A percentile compares a stretch with the other conserved stretches of the same genome.
These are phyloP conservation scores for Pugionium dolabratum DNA, from an alignment of 345 rosid genomes.

Conservation along the genomic window DNA sequence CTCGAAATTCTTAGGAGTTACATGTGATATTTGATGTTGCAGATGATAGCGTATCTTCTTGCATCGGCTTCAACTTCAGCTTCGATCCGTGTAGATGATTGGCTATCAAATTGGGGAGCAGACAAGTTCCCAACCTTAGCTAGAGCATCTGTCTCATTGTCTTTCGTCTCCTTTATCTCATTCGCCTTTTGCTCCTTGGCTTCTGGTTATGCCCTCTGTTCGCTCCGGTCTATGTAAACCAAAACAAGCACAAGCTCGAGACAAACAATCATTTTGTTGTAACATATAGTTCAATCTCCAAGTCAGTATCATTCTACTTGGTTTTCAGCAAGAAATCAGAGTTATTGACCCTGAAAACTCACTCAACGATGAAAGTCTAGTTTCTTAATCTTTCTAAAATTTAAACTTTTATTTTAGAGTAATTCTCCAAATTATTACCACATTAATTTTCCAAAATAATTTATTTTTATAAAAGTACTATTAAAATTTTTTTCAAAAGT, in stretches of 20 bases:
- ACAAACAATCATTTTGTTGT: conserved; percentile 4
- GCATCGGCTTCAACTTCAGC: conserved; percentile 87
- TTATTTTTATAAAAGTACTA: too few species aligned
- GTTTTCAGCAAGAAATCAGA: not conserved
- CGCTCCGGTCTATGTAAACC: conserved; percentile 46
- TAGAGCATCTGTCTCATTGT: conserved; percentile 62
- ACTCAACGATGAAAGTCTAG: not conserved
- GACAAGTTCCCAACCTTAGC: conserved; percentile 87
- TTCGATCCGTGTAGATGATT: conserved; percentile 73
- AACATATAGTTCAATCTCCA: not conserved
- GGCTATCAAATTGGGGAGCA: conserved; percentile 81
- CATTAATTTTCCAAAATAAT: too few species aligned
- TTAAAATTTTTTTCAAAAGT: too few species aligned
- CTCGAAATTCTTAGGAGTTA: not conserved
- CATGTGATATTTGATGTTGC: conserved; percentile 25
- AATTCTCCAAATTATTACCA: too few species aligned
- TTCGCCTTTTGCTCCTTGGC: conserved; percentile 71
- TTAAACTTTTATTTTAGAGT: too few species aligned
- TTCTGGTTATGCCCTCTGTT: conserved; percentile 65
- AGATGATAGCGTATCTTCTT: conserved; percentile 80
- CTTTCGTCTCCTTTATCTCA: conserved; percentile 63
- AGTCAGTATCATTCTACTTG: not conserved
- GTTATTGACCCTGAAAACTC: not conserved
- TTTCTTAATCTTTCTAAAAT: too few species aligned
- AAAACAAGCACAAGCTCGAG: conserved; percentile 19